Percentiles rank a stretch among this genome's conserved stretches.
Evolutionary conservation across 306 rosid species (phyloP).

Genomic region (Albizia julibrissin): DNA sequence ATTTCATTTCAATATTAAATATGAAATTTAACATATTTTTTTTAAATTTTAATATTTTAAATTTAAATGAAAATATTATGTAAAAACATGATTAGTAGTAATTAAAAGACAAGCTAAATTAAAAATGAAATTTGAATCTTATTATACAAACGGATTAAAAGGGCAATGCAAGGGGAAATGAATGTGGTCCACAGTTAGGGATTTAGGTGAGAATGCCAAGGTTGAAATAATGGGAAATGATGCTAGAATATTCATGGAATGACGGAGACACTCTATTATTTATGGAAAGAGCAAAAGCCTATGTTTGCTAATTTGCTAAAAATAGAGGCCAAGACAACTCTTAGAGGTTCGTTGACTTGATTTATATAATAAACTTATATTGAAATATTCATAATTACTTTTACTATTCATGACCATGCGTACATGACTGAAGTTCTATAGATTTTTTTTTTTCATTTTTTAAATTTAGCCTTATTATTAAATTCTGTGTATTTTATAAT

Average conservation of each 20-base stretch:
- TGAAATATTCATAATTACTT: neutral
- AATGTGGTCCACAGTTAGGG: neutral
- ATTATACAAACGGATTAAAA: neutral
- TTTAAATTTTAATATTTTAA: too few species aligned
- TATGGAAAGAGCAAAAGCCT: neutral
- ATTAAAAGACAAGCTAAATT: too few species aligned
- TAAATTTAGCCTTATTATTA: neutral
- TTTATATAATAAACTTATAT: too few species aligned
- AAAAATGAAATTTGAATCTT: neutral
- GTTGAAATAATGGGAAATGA: neutral
- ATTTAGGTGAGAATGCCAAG: neutral
- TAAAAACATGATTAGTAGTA: neutral
- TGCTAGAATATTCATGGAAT: constrained; percentile 47
- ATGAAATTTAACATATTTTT: neutral
- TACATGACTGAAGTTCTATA: neutral
- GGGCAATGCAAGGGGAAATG: neutral
- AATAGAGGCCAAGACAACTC: neutral
- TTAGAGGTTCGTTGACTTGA: neutral
- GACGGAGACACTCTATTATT: constrained; percentile 39
- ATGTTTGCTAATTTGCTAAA: constrained; percentile 6
- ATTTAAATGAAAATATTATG: too few species aligned
- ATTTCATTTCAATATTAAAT: too few species aligned
- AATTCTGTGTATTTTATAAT: neutral
- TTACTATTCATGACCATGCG: neutral
- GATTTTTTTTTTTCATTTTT: neutral